A percentile compares a stretch with the other conserved stretches of the same genome.
phyloP scores from a whole-genome alignment of 2,329 filamentous ascomycete genomes.

The Fusarium mangiferae region DNA sequence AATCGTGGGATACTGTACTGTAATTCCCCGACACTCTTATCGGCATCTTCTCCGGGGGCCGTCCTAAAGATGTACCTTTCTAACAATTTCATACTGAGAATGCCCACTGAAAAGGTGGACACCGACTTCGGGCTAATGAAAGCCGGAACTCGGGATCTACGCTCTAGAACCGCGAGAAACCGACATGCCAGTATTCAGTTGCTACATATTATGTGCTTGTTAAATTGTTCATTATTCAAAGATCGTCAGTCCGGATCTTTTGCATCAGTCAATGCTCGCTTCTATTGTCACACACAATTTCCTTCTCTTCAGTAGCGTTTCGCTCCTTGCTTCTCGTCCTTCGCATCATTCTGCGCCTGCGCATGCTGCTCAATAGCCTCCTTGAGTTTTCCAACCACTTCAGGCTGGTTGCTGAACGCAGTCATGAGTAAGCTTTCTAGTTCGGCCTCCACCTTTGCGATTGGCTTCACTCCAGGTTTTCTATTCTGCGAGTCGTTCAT shows the following conservation, averaged over 20 bases:
- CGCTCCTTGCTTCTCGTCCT: constrained; percentile 49
- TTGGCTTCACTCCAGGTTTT: constrained; percentile 60
- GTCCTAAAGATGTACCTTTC: constrained; percentile 5
- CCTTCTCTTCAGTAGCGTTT: constrained; percentile 43
- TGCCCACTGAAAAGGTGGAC: not conserved
- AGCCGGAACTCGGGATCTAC: constrained; percentile 25
- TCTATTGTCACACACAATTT: constrained; percentile 2
- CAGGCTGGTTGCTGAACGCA: constrained; percentile 68
- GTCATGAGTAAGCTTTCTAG: constrained; percentile 65
- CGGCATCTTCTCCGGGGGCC: constrained; percentile 19
- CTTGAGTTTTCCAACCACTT: constrained; percentile 68
- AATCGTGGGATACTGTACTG: not conserved
- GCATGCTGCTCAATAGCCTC: constrained; percentile 69
- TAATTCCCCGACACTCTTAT: not conserved
- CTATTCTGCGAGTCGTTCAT: constrained; percentile 60
- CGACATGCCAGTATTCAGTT: not conserved
- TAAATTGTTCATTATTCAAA: not conserved
- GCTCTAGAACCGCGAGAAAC: constrained; percentile 21
- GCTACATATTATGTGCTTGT: not conserved
- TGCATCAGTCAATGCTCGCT: constrained; percentile 1
- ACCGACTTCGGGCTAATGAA: constrained; percentile 12
- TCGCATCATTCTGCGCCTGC: constrained; percentile 61
- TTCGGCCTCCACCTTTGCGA: constrained; percentile 65
- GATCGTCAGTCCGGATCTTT: constrained; percentile 3
- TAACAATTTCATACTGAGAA: constrained; percentile 11